Percentiles rank a stretch among this genome's conserved stretches.
These are phyloP conservation scores for Dendrobium chrysotoxum DNA, from an alignment of 106 monocot genomes.

Conservation along the genomic window DNA sequence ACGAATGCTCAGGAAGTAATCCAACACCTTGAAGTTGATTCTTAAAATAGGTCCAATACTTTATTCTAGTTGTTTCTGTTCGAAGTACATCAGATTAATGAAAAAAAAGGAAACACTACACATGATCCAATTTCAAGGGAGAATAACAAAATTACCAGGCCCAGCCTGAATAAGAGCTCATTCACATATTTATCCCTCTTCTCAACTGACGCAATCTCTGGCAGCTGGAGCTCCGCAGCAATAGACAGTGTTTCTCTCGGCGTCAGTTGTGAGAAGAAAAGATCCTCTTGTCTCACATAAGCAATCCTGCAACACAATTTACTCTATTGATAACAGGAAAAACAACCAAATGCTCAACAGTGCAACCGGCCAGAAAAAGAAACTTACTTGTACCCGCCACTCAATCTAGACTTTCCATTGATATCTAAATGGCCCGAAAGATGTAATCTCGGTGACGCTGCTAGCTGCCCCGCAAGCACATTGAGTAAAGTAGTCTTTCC, in stretches of 20 bases:
- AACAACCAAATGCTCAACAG: not conserved
- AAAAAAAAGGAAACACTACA: not conserved
- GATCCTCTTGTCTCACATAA: slow-evolving; percentile 88
- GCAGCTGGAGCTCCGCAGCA: slow-evolving; percentile 86
- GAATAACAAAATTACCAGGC: slow-evolving; percentile 53
- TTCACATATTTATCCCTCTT: slow-evolving; percentile 63
- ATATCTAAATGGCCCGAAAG: slow-evolving; percentile 65
- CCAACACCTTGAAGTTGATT: not conserved
- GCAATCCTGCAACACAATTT: slow-evolving; percentile 55
- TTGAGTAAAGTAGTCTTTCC: slow-evolving; percentile 97
- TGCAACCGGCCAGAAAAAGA: not conserved
- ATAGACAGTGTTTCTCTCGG: slow-evolving; percentile 81
- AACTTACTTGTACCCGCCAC: slow-evolving; percentile 57
- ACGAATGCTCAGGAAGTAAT: not conserved
- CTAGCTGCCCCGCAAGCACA: slow-evolving; percentile 90
- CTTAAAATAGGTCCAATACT: not conserved
- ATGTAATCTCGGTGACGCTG: slow-evolving; percentile 51
- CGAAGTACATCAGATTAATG: not conserved
- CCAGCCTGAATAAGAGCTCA: slow-evolving; percentile 71
- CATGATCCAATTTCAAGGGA: not conserved
- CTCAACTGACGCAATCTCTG: slow-evolving; percentile 32
- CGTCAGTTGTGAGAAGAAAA: slow-evolving; percentile 96
- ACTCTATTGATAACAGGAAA: not conserved
- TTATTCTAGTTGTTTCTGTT: not conserved
- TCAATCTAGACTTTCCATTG: slow-evolving; percentile 39